Percentiles rank a stretch among this genome's conserved stretches.
Evolutionary conservation across 2,329 filamentous ascomycete genomes (phyloP).

Genomic region (Stagonosporopsis vannaccii): DNA sequence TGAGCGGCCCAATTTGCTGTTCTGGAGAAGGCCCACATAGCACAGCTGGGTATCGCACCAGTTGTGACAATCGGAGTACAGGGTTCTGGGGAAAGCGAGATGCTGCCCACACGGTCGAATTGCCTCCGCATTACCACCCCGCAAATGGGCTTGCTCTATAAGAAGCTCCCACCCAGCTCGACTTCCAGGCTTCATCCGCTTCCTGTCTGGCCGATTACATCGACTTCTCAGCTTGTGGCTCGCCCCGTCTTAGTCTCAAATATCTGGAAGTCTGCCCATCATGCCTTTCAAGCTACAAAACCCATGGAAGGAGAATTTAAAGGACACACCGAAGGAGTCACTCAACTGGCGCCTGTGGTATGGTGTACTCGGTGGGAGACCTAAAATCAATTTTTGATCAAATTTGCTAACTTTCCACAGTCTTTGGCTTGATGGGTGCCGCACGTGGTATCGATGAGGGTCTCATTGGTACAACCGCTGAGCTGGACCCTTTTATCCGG

Average conservation of each 20-base stretch:
- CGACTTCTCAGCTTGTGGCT: constrained; percentile 19
- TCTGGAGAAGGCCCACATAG: constrained; percentile 16
- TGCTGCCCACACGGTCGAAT: not conserved
- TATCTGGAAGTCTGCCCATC: constrained; percentile 23
- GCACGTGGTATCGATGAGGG: constrained; percentile 83
- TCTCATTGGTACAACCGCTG: constrained; percentile 72
- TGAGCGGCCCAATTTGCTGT: constrained; percentile 1
- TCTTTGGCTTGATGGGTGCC: constrained; percentile 76
- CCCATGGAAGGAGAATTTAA: constrained; percentile 55
- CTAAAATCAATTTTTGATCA: not conserved
- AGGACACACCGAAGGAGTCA: constrained; percentile 71
- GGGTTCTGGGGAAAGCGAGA: constrained; percentile 7
- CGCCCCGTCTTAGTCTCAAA: constrained; percentile 1
- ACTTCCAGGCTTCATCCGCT: constrained; percentile 4
- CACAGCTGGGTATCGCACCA: not conserved
- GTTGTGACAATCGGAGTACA: not conserved
- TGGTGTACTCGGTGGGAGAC: constrained; percentile 63
- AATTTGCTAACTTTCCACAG: constrained; percentile 26
- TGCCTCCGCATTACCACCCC: constrained; percentile 21
- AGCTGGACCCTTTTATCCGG: constrained; percentile 44
- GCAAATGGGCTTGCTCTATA: constrained; percentile 8
- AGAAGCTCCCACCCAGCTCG: constrained; percentile 5
- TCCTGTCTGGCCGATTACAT: constrained; percentile 19
- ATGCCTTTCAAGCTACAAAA: constrained; percentile 40
- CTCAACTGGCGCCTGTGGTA: constrained; percentile 84